Percentiles rank a stretch among this genome's conserved stretches.
phyloP scores from a whole-genome alignment of 805 yeast species.

The Jamesozyma gamospora region DNA sequence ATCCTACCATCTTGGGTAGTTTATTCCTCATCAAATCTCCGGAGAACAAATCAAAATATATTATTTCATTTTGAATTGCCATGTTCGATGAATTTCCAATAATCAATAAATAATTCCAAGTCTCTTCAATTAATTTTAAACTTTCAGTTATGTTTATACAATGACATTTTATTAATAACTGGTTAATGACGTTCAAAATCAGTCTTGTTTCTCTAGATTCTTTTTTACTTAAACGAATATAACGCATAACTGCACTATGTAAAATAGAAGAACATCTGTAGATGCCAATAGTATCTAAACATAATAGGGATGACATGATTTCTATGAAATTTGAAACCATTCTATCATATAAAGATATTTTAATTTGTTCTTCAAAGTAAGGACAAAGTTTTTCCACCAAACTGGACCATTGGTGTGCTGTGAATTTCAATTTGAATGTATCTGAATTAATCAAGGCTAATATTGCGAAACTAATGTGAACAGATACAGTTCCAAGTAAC shows the following conservation, averaged over 20 bases:
- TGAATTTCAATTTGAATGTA: constrained; percentile 17
- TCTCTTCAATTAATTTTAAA: constrained; percentile 31
- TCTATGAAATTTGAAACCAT: constrained; percentile 21
- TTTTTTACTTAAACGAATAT: constrained; percentile 15
- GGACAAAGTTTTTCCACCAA: constrained; percentile 11
- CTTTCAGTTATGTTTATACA: constrained; percentile 33
- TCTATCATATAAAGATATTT: constrained; percentile 15
- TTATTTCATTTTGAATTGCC: constrained; percentile 34
- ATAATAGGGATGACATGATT: constrained; percentile 16
- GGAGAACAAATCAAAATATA: constrained; percentile 37
- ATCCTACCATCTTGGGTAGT: constrained; percentile 14
- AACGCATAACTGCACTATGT: constrained; percentile 12
- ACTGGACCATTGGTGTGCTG: constrained; percentile 19
- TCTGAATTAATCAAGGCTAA: constrained; percentile 13
- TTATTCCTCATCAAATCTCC: constrained; percentile 31
- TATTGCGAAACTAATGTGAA: constrained; percentile 20
- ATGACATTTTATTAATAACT: constrained; percentile 34
- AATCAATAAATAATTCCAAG: constrained; percentile 29
- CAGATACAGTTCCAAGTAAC: constrained; percentile 14
- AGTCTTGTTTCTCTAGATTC: constrained; percentile 27
- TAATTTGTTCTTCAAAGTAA: constrained; percentile 9
- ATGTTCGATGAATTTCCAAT: constrained; percentile 36
- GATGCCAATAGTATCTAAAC: constrained; percentile 19
- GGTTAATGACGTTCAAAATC: constrained; percentile 38
- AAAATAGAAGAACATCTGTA: constrained; percentile 13